These are phyloP conservation scores for Diaporthe vexans DNA, from an alignment of 2,329 filamentous ascomycete species.

Conservation along the genomic window DNA sequence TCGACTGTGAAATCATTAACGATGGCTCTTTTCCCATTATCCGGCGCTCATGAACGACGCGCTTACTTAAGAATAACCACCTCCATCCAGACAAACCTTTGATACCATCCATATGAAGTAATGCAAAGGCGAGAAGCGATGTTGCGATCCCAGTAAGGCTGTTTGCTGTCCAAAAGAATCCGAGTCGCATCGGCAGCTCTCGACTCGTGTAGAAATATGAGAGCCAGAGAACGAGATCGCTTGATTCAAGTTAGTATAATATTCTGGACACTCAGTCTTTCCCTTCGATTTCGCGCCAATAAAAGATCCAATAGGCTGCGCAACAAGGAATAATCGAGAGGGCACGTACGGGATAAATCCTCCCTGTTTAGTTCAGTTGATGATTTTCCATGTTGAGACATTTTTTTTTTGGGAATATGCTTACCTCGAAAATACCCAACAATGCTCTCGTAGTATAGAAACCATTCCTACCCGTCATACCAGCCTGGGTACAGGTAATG, in stretches of 20 bases:
- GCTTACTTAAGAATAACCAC: constrained; percentile 53
- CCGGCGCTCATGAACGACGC: too few species aligned
- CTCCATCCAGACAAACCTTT: constrained; percentile 55
- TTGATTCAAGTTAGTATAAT: neutral
- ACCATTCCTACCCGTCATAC: constrained; percentile 31
- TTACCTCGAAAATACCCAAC: constrained; percentile 21
- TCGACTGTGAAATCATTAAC: neutral
- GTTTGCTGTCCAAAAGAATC: constrained; percentile 55
- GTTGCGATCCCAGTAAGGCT: constrained; percentile 51
- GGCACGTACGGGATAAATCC: constrained; percentile 49
- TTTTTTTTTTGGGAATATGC: too few species aligned
- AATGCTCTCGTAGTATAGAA: constrained; percentile 42
- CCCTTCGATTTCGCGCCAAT: too few species aligned
- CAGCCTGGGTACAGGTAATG: constrained; percentile 16
- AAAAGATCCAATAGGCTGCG: neutral
- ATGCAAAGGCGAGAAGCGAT: constrained; percentile 53
- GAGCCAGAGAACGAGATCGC: constrained; percentile 51
- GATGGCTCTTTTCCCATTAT: too few species aligned
- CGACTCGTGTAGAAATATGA: constrained; percentile 53
- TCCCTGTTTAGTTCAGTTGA: constrained; percentile 45
- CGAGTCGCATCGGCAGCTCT: constrained; percentile 56
- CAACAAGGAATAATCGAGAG: rapidly evolving
- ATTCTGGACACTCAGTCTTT: rapidly evolving
- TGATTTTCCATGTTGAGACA: too few species aligned
- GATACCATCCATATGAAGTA: constrained; percentile 55